Evolutionary conservation across 495 filamentous ascomycete species (phyloP).

Genomic region (Penicillium robsamsonii): DNA sequence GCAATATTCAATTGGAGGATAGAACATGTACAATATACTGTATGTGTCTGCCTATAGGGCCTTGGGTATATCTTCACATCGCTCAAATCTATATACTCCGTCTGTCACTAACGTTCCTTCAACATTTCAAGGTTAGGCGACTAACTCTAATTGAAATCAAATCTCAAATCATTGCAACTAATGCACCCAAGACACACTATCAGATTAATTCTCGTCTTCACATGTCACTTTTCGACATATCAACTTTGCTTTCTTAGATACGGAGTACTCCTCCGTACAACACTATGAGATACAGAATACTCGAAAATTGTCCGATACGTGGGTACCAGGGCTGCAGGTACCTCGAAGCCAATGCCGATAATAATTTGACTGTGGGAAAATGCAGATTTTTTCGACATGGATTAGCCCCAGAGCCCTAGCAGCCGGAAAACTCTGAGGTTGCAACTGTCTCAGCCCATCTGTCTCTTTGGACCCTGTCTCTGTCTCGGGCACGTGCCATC

Average conservation of each 20-base stretch:
- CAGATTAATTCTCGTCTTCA: not conserved
- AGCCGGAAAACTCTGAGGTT: conserved; percentile 14
- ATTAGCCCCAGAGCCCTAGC: conserved; percentile 13
- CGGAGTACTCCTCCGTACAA: no score
- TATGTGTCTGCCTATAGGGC: not conserved
- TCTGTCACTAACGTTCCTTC: not conserved
- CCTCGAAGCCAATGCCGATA: conserved; percentile 9
- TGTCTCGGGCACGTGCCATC: conserved; percentile 23
- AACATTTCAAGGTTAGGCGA: not conserved
- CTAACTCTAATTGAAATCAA: not conserved
- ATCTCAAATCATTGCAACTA: not conserved
- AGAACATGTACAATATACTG: not conserved
- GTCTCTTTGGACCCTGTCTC: conserved; percentile 1
- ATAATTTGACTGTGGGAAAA: conserved; percentile 17
- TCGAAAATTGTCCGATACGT: conserved; percentile 24
- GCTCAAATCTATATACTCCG: not conserved
- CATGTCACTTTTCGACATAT: conserved; percentile 8
- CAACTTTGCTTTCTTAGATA: not conserved
- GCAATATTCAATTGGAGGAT: not conserved
- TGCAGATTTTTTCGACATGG: conserved; percentile 18
- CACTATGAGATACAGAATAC: conserved; percentile 16
- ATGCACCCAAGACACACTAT: not conserved
- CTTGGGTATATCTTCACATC: not conserved
- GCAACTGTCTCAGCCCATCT: conserved; percentile 16
- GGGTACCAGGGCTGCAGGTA: conserved; percentile 21